Evolutionary conservation across 768 basidiomycete genomes (phyloP).

Genomic region (Mrakia hoshinonis): DNA sequence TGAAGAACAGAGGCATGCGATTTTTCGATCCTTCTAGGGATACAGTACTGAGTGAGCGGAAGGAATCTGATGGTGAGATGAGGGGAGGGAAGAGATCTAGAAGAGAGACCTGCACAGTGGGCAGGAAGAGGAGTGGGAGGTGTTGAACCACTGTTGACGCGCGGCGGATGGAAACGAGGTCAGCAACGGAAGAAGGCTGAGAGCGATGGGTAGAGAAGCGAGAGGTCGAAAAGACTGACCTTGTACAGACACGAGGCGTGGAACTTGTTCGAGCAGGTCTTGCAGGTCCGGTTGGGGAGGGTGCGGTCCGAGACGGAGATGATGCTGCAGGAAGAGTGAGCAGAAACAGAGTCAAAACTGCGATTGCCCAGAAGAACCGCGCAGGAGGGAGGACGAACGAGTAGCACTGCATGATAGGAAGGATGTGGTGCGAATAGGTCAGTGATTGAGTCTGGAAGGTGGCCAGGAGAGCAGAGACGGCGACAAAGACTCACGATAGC

Average conservation of each 20-base stretch:
- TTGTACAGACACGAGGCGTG: constrained; percentile 87
- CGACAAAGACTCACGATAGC: constrained; percentile 67
- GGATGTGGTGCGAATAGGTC: not conserved
- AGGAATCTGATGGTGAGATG: not conserved
- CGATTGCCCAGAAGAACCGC: not conserved
- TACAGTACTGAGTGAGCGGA: not conserved
- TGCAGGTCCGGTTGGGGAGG: constrained; percentile 82
- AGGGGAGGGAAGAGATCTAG: constrained; percentile 23
- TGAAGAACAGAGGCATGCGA: too few relatives aligned
- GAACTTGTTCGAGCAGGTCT: constrained; percentile 89
- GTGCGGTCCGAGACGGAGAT: constrained; percentile 82
- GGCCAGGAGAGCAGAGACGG: not conserved
- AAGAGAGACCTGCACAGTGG: constrained; percentile 69
- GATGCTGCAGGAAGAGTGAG: constrained; percentile 49
- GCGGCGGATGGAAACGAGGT: not conserved
- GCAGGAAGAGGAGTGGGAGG: constrained; percentile 81
- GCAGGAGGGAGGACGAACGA: not conserved
- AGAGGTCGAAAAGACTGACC: constrained; percentile 58
- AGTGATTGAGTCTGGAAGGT: not conserved
- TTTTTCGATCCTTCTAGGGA: too few relatives aligned
- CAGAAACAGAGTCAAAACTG: not conserved
- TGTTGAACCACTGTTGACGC: constrained; percentile 66
- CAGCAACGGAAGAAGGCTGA: constrained; percentile 28
- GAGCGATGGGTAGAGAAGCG: constrained; percentile 43
- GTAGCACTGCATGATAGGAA: not conserved